A percentile compares a stretch with the other conserved stretches of the same genome.
phyloP scores from a whole-genome alignment of 257 asterid genomes.

The Ilex asprella region DNA sequence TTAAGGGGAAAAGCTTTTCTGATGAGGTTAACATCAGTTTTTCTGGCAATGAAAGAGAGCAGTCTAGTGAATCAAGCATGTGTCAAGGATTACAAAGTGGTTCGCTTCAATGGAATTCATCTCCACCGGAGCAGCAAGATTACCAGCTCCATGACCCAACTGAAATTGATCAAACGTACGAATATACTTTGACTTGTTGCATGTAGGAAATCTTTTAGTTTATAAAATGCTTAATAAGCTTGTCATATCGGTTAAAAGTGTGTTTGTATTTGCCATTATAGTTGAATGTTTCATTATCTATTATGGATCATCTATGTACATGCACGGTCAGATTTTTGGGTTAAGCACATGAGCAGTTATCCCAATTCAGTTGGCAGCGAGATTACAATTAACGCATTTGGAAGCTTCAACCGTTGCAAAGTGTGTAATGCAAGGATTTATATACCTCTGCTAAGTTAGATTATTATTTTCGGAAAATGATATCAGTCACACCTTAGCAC shows the following conservation, averaged over 20 bases:
- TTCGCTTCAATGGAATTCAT: constrained; percentile 15
- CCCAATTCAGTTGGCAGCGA: no score
- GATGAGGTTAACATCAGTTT: constrained; percentile 1
- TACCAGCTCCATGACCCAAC: constrained; percentile 22
- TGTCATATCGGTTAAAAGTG: not conserved
- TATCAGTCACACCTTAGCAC: no score
- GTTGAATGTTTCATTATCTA: not conserved
- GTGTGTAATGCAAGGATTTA: no score
- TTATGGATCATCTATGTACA: not conserved
- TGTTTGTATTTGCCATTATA: not conserved
- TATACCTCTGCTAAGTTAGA: not conserved
- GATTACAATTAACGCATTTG: no score
- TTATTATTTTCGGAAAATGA: no score
- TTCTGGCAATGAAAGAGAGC: constrained; percentile 2
- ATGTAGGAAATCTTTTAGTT: not conserved
- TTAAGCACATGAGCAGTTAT: no score
- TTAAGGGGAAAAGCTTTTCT: constrained; percentile 8
- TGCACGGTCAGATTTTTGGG: no score
- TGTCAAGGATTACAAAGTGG: not conserved
- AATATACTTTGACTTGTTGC: constrained; percentile 22
- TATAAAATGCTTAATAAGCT: not conserved
- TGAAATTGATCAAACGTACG: constrained; percentile 29
- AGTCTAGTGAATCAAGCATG: constrained; percentile 2
- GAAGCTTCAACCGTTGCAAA: no score
- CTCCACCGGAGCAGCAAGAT: constrained; percentile 15